Percentiles rank a stretch among this genome's conserved stretches.
Evolutionary conservation across 345 rosid species (phyloP).

Genomic region (Lepidium sativum): DNA sequence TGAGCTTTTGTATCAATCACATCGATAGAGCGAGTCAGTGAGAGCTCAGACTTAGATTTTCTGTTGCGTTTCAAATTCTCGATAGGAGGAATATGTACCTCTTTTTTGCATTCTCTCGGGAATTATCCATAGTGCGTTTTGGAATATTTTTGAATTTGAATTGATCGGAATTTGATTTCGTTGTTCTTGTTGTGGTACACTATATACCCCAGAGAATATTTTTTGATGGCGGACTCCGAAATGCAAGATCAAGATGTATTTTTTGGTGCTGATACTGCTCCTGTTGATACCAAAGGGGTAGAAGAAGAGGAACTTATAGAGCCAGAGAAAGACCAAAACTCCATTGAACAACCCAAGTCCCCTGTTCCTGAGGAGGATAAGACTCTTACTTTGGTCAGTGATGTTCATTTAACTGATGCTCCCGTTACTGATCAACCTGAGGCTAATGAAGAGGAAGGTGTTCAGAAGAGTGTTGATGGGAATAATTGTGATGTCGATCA

Average conservation of each 20-base stretch:
- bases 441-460: constrained; percentile 8
- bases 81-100: neutral
- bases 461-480: neutral
- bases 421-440: neutral
- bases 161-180: neutral
- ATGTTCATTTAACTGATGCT: constrained; percentile 34
- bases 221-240: constrained; percentile 47
- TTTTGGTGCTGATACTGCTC: constrained; percentile 3
- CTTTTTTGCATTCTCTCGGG: neutral
- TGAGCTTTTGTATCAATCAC: neutral
- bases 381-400: constrained; percentile 34
- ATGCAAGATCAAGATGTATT: constrained; percentile 39
- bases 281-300: constrained; percentile 23
- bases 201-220: neutral
- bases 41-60: neutral
- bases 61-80: neutral
- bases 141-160: neutral
- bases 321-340: constrained; percentile 10
- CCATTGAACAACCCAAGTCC: constrained; percentile 23
- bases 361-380: constrained; percentile 28
- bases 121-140: neutral
- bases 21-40: neutral
- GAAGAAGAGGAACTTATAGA: constrained; percentile 22
- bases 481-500: constrained; percentile 3
- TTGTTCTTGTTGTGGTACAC: neutral